phyloP scores from a whole-genome alignment of 176 grass and related monocot species.

The Eragrostis curvula region DNA sequence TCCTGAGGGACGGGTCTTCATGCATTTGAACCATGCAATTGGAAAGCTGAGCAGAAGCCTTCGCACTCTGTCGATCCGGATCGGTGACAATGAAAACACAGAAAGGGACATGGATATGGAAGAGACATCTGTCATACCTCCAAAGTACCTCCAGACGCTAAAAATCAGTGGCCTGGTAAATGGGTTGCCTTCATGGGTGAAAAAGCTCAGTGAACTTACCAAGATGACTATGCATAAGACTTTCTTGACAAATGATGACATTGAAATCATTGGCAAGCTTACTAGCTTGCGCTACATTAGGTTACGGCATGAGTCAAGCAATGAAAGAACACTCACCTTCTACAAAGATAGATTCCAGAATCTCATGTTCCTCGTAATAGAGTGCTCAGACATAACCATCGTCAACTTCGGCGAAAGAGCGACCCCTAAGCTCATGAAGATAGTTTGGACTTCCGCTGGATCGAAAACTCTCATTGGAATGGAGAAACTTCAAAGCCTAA shows the following conservation, averaged over 20 bases:
- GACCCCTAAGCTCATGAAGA: not conserved
- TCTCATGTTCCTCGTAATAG: not conserved
- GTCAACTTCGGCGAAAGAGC: not conserved
- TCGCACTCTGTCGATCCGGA: not conserved
- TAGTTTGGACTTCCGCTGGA: not conserved
- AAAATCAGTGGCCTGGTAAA: not conserved
- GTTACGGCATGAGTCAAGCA: not conserved
- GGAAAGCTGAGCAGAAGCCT: not conserved
- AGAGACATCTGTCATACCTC: not conserved
- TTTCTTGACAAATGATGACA: not conserved
- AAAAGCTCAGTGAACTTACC: not conserved
- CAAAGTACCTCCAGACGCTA: conserved; percentile 1
- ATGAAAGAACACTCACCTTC: not conserved
- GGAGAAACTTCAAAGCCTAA: not conserved
- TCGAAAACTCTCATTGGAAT: not conserved
- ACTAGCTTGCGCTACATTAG: not conserved
- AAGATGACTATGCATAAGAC: conserved; percentile 27
- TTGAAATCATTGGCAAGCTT: conserved; percentile 1
- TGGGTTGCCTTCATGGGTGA: conserved; percentile 18
- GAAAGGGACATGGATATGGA: not conserved
- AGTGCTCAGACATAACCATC: not conserved
- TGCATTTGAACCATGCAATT: conserved; percentile 2
- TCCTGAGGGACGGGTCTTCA: not conserved
- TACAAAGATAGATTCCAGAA: not conserved
- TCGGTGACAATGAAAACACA: not conserved